A percentile compares a stretch with the other conserved stretches of the same genome.
phyloP scores from a whole-genome alignment of 495 filamentous ascomycete species.

The Penicillium odoratum region DNA sequence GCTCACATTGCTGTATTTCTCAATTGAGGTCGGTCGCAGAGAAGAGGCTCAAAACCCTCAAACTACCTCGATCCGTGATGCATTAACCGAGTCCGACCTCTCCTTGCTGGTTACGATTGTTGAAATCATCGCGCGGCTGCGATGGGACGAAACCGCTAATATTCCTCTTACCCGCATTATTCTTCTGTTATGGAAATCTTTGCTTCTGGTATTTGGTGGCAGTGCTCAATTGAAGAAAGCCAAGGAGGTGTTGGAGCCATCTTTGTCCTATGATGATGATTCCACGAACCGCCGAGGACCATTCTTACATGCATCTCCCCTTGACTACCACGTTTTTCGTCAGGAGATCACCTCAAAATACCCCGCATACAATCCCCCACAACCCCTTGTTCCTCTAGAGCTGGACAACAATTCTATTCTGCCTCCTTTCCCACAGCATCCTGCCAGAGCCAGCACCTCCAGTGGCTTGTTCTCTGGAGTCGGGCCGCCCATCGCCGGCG shows the following conservation, averaged over 20 bases:
- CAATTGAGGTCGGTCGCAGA: slow-evolving; percentile 65
- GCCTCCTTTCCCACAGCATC: slow-evolving; percentile 77
- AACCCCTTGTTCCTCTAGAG: slow-evolving; percentile 79
- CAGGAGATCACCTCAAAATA: slow-evolving; percentile 99
- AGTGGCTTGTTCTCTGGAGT: slow-evolving; percentile 45
- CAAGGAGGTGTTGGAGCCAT: slow-evolving; percentile 58
- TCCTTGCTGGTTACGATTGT: slow-evolving; percentile 71
- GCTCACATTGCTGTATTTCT: slow-evolving; percentile 68
- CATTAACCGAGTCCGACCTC: slow-evolving; percentile 56
- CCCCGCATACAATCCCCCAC: slow-evolving; percentile 90
- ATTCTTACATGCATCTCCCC: slow-evolving; percentile 83
- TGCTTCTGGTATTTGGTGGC: slow-evolving; percentile 82
- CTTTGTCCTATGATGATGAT: slow-evolving; percentile 33
- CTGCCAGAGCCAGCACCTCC: slow-evolving; percentile 49
- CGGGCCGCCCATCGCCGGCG: slow-evolving; percentile 41
- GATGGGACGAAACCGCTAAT: slow-evolving; percentile 81
- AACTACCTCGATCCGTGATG: slow-evolving; percentile 36
- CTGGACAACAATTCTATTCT: slow-evolving; percentile 87
- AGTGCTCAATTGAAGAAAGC: slow-evolving; percentile 66
- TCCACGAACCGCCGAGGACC: slow-evolving; percentile 42
- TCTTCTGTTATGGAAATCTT: slow-evolving; percentile 85
- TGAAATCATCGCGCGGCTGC: slow-evolving; percentile 69
- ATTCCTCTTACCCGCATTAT: slow-evolving; percentile 69
- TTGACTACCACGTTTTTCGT: slow-evolving; percentile 94
- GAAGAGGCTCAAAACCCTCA: slow-evolving; percentile 33